These are phyloP conservation scores for Quercus engelmannii DNA, from an alignment of 306 rosid genomes.

Conservation along the genomic window DNA sequence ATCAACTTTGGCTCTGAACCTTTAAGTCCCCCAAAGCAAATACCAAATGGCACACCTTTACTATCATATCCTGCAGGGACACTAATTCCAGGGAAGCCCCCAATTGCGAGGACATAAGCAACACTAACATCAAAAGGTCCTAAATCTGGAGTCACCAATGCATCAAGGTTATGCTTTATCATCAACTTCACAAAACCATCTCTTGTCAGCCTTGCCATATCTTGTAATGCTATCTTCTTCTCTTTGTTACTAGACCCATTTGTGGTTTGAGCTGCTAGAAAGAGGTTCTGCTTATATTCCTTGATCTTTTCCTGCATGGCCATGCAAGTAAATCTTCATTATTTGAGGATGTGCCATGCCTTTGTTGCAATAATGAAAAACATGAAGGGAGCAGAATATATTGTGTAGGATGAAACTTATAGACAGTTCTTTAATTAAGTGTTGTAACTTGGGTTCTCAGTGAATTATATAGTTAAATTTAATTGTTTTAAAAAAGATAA, in stretches of 20 bases:
- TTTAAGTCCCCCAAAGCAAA: too few species aligned
- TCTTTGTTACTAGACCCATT: conserved; percentile 18
- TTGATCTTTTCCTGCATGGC: conserved; percentile 12
- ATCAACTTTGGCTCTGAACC: conserved; percentile 37
- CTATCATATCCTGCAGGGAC: conserved; percentile 21
- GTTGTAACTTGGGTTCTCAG: too few species aligned
- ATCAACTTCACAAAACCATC: conserved; percentile 19
- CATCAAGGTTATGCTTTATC: conserved; percentile 36
- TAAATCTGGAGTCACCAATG: conserved; percentile 38
- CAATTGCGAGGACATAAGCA: conserved; percentile 44
- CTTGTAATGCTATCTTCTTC: conserved; percentile 7
- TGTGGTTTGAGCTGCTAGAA: conserved; percentile 24
- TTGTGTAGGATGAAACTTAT: too few species aligned
- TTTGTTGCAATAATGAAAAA: not conserved
- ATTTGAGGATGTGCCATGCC: too few species aligned
- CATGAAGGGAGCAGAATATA: too few species aligned
- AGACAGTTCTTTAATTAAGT: too few species aligned
- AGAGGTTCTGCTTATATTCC: conserved; percentile 9
- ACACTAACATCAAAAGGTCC: not conserved
- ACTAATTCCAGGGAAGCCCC: conserved; percentile 61
- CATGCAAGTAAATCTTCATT: not conserved
- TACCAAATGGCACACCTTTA: too few species aligned
- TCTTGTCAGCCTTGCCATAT: conserved; percentile 12
- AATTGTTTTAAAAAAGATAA: too few species aligned
- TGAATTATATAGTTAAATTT: too few species aligned